These are phyloP conservation scores for Pythium volutum DNA, from an alignment of 352 stramenopile genomes.

Conservation along the genomic window DNA sequence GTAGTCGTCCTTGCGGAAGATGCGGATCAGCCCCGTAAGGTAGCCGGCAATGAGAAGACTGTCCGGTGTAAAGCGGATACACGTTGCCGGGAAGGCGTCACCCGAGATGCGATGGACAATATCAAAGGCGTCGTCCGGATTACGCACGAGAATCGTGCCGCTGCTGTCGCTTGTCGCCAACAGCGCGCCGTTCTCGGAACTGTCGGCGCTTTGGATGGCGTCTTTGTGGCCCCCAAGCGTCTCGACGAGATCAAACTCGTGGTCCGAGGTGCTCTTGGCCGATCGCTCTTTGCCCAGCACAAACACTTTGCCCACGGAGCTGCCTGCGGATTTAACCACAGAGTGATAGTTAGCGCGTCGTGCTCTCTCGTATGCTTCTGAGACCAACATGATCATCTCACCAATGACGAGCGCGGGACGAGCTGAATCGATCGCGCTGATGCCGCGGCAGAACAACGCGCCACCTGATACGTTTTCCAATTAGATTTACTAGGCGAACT, in stretches of 20 bases:
- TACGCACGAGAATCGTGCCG: conserved; percentile 55
- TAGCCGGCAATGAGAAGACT: conserved; percentile 59
- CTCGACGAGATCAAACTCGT: conserved; percentile 62
- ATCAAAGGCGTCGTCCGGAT: conserved; percentile 50
- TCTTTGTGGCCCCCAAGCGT: conserved; percentile 53
- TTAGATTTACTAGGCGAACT: too few species aligned
- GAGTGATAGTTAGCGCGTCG: not conserved
- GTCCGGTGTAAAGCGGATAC: conserved; percentile 50
- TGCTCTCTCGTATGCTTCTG: too few species aligned
- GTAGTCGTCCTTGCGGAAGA: conserved; percentile 53
- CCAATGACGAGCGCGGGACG: conserved; percentile 45
- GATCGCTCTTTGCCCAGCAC: conserved; percentile 52
- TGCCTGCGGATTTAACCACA: conserved; percentile 28
- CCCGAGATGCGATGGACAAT: conserved; percentile 56
- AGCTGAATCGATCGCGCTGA: conserved; percentile 52
- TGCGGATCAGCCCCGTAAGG: conserved; percentile 50
- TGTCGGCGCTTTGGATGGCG: conserved; percentile 59
- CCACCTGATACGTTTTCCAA: conserved; percentile 24
- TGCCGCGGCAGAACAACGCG: conserved; percentile 57
- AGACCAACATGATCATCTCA: too few species aligned
- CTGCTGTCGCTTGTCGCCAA: conserved; percentile 60
- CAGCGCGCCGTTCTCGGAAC: conserved; percentile 31
- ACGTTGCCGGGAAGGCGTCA: conserved; percentile 43
- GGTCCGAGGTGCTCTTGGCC: conserved; percentile 38
- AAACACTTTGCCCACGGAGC: conserved; percentile 55